Conservation (phyloP, 129 eudicot genomes). For the Centaurea solstitialis region DNA sequence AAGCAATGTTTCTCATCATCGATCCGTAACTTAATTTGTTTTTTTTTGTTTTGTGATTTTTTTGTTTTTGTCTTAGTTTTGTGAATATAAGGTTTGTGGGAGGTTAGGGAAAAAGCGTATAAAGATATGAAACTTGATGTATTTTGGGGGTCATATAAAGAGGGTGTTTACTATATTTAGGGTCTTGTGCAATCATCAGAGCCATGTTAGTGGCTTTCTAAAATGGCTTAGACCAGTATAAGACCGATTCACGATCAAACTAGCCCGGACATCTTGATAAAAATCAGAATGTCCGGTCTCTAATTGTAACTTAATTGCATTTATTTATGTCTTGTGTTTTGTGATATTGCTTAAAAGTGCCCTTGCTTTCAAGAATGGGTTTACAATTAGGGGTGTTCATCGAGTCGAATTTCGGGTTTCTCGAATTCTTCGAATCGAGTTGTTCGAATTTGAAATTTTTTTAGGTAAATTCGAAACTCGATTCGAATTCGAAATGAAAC, state of each 20-base stretch:
- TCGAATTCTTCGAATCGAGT: too few relatives aligned
- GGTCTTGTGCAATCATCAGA: background rate
- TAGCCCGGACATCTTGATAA: background rate
- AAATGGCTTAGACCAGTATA: background rate
- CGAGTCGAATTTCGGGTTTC: too few relatives aligned
- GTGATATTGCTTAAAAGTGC: background rate
- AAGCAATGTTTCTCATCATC: slow-evolving; percentile 1
- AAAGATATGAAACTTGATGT: slow-evolving; percentile 17
- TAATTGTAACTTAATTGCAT: background rate
- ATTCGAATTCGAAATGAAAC: too few relatives aligned
- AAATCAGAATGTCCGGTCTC: background rate
- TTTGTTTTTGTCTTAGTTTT: slow-evolving; percentile 23
- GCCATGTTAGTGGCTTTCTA: background rate
- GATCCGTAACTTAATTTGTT: slow-evolving; percentile 10
- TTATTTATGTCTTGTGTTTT: background rate
- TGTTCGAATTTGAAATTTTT: too few relatives aligned
- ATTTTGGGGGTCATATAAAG: slow-evolving; percentile 24
- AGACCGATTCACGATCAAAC: background rate
- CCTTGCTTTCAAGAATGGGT: background rate
- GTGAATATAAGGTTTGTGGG: slow-evolving; percentile 42
- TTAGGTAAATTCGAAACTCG: too few relatives aligned
- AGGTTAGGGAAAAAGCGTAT: slow-evolving; percentile 25
- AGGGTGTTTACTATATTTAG: slow-evolving; percentile 1
- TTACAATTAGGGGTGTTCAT: too few relatives aligned
- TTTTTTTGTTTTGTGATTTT: background rate